Conservation (phyloP, 2,329 filamentous ascomycete genomes). For the Purpureocillium takamizusanense region DNA sequence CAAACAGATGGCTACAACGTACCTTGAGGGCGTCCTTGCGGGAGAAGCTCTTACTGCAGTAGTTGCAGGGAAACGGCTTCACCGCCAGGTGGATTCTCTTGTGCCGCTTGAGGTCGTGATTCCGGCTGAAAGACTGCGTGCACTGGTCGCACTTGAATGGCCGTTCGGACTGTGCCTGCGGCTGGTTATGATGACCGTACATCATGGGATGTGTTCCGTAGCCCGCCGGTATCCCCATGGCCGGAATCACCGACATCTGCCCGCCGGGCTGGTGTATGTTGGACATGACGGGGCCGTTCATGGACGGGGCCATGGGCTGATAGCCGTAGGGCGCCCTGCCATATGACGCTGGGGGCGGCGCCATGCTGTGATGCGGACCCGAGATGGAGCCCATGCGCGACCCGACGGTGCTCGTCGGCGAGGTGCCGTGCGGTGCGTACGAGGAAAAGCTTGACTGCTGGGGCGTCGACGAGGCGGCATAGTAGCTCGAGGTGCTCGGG, state of each 20-base stretch:
- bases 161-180: constrained; percentile 55
- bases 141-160: constrained; percentile 95
- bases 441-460: constrained; percentile 36
- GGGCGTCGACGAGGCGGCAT: constrained; percentile 37
- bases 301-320: constrained; percentile 45
- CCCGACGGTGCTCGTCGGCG: constrained; percentile 32
- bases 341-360: constrained; percentile 42
- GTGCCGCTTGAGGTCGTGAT: constrained; percentile 92
- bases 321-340: constrained; percentile 31
- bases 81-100: constrained; percentile 91
- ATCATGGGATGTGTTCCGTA: constrained; percentile 52
- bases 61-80: constrained; percentile 86
- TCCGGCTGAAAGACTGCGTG: constrained; percentile 87
- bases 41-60: constrained; percentile 95
- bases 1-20: too few species aligned
- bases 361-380: constrained; percentile 20
- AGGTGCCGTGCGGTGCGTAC: constrained; percentile 33
- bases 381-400: constrained; percentile 26
- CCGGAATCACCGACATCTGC: constrained; percentile 62
- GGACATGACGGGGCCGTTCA: constrained; percentile 62
- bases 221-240: constrained; percentile 44
- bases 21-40: constrained; percentile 97
- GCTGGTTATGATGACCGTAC: constrained; percentile 46
- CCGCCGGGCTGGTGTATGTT: constrained; percentile 67
- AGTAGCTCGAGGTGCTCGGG: constrained; percentile 53